Evolutionary conservation across 345 rosid species (phyloP).

Genomic region (Gynandropsis gynandra): DNA sequence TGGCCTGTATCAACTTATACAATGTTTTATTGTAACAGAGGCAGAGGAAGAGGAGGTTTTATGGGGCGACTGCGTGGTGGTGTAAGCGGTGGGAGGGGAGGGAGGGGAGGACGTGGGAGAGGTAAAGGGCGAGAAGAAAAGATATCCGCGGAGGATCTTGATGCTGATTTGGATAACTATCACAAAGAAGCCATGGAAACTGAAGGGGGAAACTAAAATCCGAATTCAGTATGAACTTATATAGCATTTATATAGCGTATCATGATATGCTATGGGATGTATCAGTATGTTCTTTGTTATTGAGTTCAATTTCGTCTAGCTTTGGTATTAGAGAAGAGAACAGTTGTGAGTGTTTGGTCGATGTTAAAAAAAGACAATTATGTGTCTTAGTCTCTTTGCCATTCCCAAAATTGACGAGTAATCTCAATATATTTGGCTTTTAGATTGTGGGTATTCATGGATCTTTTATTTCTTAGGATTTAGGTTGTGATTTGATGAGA

Average conservation of each 20-base stretch:
- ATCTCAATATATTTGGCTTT: neutral
- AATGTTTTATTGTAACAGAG: slow-evolving; percentile 34
- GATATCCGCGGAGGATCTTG: slow-evolving; percentile 50
- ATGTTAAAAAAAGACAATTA: too few relatives aligned
- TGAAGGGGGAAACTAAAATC: slow-evolving; percentile 5
- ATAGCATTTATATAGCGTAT: slow-evolving; percentile 15
- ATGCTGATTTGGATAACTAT: slow-evolving; percentile 57
- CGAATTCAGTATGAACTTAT: neutral
- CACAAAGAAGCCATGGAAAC: slow-evolving; percentile 43
- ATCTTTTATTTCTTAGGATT: slow-evolving; percentile 3
- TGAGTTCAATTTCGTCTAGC: slow-evolving; percentile 12
- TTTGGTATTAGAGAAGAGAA: slow-evolving; percentile 9
- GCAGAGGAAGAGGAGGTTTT: slow-evolving; percentile 34
- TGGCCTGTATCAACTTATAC: too few relatives aligned
- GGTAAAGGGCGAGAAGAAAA: slow-evolving; percentile 34
- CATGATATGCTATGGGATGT: slow-evolving; percentile 18
- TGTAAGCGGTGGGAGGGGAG: slow-evolving; percentile 33
- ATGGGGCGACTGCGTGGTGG: slow-evolving; percentile 35
- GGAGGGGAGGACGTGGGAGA: slow-evolving; percentile 32
- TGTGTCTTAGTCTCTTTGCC: neutral
- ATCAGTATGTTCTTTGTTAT: neutral
- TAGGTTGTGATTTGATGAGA: slow-evolving; percentile 4
- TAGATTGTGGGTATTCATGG: neutral
- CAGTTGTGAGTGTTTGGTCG: slow-evolving; percentile 14
- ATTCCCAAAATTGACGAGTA: too few relatives aligned